Conservation (phyloP, 768 basidiomycete species). For the Xerocomus potaroensis region DNA sequence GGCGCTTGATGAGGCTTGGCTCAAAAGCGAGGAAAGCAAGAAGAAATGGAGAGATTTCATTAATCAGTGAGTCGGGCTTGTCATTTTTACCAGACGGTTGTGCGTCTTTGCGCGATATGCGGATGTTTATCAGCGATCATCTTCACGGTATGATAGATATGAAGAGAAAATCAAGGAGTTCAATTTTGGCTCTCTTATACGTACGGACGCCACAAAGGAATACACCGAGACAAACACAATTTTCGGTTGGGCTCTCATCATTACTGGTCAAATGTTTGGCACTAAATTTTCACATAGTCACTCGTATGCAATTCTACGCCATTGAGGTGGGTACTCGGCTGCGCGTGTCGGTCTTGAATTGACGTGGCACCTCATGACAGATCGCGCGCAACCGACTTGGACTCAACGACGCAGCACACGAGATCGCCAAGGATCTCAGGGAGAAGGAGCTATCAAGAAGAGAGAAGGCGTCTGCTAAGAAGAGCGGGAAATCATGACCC, state of each 20-base stretch:
- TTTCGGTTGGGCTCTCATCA: slow-evolving; percentile 56
- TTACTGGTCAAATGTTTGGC: neutral
- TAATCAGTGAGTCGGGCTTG: slow-evolving; percentile 45
- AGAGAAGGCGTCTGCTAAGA: slow-evolving; percentile 50
- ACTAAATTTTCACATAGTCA: slow-evolving; percentile 17
- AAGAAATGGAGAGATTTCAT: slow-evolving; percentile 89
- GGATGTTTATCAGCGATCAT: neutral
- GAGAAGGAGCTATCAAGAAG: slow-evolving; percentile 53
- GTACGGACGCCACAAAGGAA: slow-evolving; percentile 72
- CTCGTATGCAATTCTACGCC: slow-evolving; percentile 72
- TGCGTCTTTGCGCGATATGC: neutral
- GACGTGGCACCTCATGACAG: slow-evolving; percentile 34
- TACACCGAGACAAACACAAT: slow-evolving; percentile 93
- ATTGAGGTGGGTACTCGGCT: slow-evolving; percentile 60
- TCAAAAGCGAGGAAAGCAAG: slow-evolving; percentile 89
- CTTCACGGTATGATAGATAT: slow-evolving; percentile 48
- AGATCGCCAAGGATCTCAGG: slow-evolving; percentile 69
- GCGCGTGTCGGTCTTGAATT: slow-evolving; percentile 6
- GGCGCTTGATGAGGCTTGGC: slow-evolving; percentile 81
- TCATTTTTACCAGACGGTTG: neutral
- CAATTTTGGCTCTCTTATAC: slow-evolving; percentile 95
- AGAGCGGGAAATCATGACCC: slow-evolving; percentile 30
- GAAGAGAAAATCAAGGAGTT: slow-evolving; percentile 88
- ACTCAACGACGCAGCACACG: slow-evolving; percentile 83
- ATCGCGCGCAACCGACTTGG: slow-evolving; percentile 90